A percentile compares a stretch with the other conserved stretches of the same genome.
Evolutionary conservation across 495 filamentous ascomycete species (phyloP).

Genomic region (Aspergillus nidulans): DNA sequence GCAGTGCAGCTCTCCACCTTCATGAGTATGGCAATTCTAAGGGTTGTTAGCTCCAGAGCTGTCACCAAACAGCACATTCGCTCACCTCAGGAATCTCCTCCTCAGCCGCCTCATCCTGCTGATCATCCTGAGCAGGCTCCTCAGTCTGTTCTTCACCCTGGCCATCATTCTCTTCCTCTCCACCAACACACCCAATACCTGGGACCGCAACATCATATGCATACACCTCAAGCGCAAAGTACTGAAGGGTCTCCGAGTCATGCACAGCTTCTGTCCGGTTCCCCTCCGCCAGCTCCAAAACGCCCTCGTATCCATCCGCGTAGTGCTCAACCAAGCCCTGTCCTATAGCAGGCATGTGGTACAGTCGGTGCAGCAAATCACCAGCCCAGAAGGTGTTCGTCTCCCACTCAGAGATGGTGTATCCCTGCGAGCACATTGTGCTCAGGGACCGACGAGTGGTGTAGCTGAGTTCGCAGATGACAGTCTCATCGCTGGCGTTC

Average conservation of each 20-base stretch:
- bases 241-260: constrained; percentile 52
- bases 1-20: constrained; percentile 31
- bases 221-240: constrained; percentile 57
- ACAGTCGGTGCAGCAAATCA: constrained; percentile 55
- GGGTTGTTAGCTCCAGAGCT: neutral
- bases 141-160: neutral
- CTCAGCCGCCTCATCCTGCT: constrained; percentile 3
- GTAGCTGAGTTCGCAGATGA: constrained; percentile 57
- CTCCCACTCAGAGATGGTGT: constrained; percentile 41
- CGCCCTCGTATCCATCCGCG: constrained; percentile 48
- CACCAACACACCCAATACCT: constrained; percentile 48
- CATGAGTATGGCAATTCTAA: constrained; percentile 32
- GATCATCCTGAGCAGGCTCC: constrained; percentile 5
- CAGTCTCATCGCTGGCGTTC: constrained; percentile 55
- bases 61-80: neutral
- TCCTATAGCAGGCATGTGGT: constrained; percentile 50
- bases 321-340: constrained; percentile 53
- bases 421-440: constrained; percentile 50
- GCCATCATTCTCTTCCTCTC: constrained; percentile 4
- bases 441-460: constrained; percentile 43
- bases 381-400: constrained; percentile 53
- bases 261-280: constrained; percentile 35
- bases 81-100: constrained; percentile 25
- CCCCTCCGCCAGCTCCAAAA: constrained; percentile 38
- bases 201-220: constrained; percentile 50